Conservation (phyloP, 352 stramenopile genomes). For the Phytophthora europaea region DNA sequence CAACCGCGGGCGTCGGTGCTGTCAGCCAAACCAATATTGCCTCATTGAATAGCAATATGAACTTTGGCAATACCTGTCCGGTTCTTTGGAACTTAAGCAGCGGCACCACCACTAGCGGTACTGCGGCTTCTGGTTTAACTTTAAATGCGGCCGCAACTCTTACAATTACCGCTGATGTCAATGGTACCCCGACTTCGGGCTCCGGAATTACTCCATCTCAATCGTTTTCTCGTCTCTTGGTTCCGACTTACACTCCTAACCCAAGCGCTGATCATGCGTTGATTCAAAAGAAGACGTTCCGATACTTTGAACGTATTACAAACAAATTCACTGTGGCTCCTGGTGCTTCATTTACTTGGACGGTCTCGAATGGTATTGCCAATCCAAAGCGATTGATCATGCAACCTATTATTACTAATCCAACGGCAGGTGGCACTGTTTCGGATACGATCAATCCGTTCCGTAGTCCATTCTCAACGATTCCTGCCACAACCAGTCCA, state of each 20-base stretch:
- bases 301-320: constrained; percentile 28
- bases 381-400: neutral
- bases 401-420: constrained; percentile 7
- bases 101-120: neutral
- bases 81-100: constrained; percentile 8
- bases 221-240: constrained; percentile 19
- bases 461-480: constrained; percentile 14
- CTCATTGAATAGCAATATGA: neutral
- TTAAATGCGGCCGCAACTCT: neutral
- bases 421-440: neutral
- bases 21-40: constrained; percentile 3
- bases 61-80: neutral
- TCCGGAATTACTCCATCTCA: constrained; percentile 15
- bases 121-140: too few relatives aligned
- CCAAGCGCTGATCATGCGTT: constrained; percentile 14
- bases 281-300: constrained; percentile 5
- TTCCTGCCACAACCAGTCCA: constrained; percentile 26
- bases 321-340: constrained; percentile 28
- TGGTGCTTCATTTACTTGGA: neutral
- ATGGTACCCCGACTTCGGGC: constrained; percentile 7
- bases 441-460: too few relatives aligned
- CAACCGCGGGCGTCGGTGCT: constrained; percentile 4
- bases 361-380: neutral
- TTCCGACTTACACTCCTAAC: constrained; percentile 23
- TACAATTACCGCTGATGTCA: constrained; percentile 16